Evolutionary conservation across 2,329 filamentous ascomycete genomes (phyloP).

Genomic region (Verticillium alfalfae): DNA sequence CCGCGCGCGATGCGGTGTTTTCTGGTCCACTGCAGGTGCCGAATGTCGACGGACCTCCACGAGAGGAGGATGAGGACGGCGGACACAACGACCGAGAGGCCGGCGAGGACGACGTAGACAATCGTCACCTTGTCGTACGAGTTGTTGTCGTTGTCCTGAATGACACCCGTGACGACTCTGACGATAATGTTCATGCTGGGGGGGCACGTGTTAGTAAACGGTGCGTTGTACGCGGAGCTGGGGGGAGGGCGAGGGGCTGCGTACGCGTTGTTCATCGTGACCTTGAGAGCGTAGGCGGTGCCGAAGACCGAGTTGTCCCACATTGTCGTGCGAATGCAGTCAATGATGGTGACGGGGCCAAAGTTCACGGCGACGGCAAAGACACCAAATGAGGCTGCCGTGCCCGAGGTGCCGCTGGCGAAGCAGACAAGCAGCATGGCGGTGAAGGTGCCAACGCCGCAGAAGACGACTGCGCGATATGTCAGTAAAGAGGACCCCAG

Average conservation of each 20-base stretch:
- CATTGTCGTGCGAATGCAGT: slow-evolving; percentile 53
- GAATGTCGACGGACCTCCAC: slow-evolving; percentile 30
- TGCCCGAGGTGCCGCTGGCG: slow-evolving; percentile 40
- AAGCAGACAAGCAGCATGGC: slow-evolving; percentile 50
- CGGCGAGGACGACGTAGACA: slow-evolving; percentile 50
- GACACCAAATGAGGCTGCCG: slow-evolving; percentile 53
- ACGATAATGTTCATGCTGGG: slow-evolving; percentile 54
- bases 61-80: slow-evolving; percentile 29
- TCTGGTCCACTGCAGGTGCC: slow-evolving; percentile 50
- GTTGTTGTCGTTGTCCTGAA: slow-evolving; percentile 53
- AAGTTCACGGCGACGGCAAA: slow-evolving; percentile 51
- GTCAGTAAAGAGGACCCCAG: not conserved
- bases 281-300: slow-evolving; percentile 53
- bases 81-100: slow-evolving; percentile 39
- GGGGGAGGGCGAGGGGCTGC: not conserved
- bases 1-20: slow-evolving; percentile 43
- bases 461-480: slow-evolving; percentile 25
- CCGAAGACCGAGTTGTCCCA: slow-evolving; percentile 57
- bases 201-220: not conserved
- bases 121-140: slow-evolving; percentile 50
- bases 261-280: slow-evolving; percentile 51
- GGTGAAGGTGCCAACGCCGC: slow-evolving; percentile 38
- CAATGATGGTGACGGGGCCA: slow-evolving; percentile 54
- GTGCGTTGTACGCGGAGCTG: too few species aligned
- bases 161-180: slow-evolving; percentile 48